phyloP scores from a whole-genome alignment of 2,329 filamentous ascomycete genomes.

The Trichophaea hybrida region DNA sequence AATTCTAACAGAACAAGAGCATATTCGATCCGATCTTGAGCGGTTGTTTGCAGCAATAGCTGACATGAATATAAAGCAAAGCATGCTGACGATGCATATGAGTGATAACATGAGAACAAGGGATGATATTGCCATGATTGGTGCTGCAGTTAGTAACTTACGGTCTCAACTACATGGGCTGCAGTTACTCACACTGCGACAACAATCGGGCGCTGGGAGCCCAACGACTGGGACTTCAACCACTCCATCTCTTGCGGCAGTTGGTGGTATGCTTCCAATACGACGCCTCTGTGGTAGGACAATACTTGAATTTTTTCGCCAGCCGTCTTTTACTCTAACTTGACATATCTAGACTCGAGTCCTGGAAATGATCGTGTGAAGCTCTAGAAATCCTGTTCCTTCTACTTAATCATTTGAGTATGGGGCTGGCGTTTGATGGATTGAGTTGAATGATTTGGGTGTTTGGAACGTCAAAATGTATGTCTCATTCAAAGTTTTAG shows the following conservation, averaged over 20 bases:
- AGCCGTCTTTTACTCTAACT: not conserved
- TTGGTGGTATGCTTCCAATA: not conserved
- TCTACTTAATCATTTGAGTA: not conserved
- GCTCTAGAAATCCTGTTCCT: not conserved
- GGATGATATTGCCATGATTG: conserved; percentile 27
- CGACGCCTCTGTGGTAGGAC: not conserved
- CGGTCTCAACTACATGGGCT: conserved; percentile 27
- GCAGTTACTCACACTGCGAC: conserved; percentile 16
- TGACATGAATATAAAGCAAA: conserved; percentile 27
- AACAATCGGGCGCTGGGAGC: conserved; percentile 6
- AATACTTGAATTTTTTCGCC: not conserved
- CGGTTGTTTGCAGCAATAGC: conserved; percentile 22
- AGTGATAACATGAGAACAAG: conserved; percentile 26
- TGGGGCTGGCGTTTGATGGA: not conserved
- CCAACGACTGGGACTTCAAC: not conserved
- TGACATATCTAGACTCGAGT: not conserved
- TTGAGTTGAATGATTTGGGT: not conserved
- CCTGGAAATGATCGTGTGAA: conserved; percentile 1
- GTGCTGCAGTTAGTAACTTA: conserved; percentile 26
- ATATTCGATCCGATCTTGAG: conserved; percentile 25
- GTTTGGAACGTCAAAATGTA: not conserved
- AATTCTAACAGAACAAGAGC: conserved; percentile 26
- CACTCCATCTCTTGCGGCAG: not conserved
- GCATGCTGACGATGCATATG: conserved; percentile 25
- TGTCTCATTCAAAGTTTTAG: too few species aligned